Conservation (phyloP, 805 yeast genomes). For the Yamadazyma tumulicola region DNA sequence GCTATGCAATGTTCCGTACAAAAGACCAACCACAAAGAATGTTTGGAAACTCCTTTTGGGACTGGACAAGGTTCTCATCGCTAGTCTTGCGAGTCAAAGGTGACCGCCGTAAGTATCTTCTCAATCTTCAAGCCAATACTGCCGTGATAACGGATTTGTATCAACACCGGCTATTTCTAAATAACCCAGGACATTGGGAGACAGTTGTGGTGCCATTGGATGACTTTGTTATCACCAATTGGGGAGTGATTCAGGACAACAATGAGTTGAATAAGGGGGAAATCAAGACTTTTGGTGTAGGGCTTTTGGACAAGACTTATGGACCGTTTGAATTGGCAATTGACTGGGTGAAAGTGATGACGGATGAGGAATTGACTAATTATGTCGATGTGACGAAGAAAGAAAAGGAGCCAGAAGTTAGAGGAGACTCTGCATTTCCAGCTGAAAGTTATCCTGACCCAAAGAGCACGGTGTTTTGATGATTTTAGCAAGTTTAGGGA, state of each 20-base stretch:
- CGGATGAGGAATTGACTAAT: slow-evolving; percentile 40
- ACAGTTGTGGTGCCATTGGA: slow-evolving; percentile 73
- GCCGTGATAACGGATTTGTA: slow-evolving; percentile 74
- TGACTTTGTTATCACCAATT: slow-evolving; percentile 79
- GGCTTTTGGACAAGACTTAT: slow-evolving; percentile 70
- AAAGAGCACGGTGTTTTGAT: slow-evolving; percentile 6
- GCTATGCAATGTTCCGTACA: slow-evolving; percentile 84
- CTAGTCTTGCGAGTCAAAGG: slow-evolving; percentile 69
- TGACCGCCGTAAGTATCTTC: slow-evolving; percentile 68
- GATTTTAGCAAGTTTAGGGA: no score
- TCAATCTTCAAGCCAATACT: slow-evolving; percentile 78
- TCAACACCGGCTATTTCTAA: slow-evolving; percentile 75
- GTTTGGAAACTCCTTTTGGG: slow-evolving; percentile 60
- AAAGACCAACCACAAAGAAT: slow-evolving; percentile 52
- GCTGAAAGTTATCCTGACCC: slow-evolving; percentile 6
- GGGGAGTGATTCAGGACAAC: slow-evolving; percentile 59
- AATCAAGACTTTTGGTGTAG: slow-evolving; percentile 73
- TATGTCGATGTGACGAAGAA: slow-evolving; percentile 2
- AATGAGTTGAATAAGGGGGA: slow-evolving; percentile 56
- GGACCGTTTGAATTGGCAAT: slow-evolving; percentile 72
- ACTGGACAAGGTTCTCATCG: slow-evolving; percentile 61
- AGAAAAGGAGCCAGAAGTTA: not conserved
- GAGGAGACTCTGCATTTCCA: slow-evolving; percentile 3
- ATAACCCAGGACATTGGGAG: slow-evolving; percentile 77
- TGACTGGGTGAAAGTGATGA: slow-evolving; percentile 70